Evolutionary conservation across 2,329 filamentous ascomycete species (phyloP).

Genomic region (Waltergamsia citrina): DNA sequence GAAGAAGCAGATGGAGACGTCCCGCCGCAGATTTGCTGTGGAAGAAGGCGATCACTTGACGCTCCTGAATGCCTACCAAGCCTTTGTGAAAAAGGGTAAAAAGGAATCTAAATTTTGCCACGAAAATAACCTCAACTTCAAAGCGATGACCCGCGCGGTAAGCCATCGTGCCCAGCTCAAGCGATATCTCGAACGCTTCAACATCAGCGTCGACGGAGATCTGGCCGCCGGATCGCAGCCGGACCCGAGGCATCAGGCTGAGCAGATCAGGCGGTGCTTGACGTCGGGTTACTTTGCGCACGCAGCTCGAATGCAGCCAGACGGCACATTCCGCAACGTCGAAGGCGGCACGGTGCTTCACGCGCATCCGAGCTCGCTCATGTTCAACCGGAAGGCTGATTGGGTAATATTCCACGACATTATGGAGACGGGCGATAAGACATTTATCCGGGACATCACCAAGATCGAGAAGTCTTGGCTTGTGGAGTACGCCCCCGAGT

Average conservation of each 20-base stretch:
- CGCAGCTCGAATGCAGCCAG: slow-evolving; percentile 85
- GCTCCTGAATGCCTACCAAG: slow-evolving; percentile 84
- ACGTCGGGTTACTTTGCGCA: slow-evolving; percentile 89
- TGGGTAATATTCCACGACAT: slow-evolving; percentile 96
- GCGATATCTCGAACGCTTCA: slow-evolving; percentile 79
- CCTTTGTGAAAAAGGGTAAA: slow-evolving; percentile 73
- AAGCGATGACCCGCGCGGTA: slow-evolving; percentile 70
- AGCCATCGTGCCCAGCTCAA: slow-evolving; percentile 81
- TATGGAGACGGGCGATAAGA: slow-evolving; percentile 81
- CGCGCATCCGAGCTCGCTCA: slow-evolving; percentile 83
- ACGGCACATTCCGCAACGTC: slow-evolving; percentile 84
- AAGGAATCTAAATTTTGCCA: slow-evolving; percentile 83
- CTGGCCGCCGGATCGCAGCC: slow-evolving; percentile 9
- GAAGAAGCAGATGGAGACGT: slow-evolving; percentile 64
- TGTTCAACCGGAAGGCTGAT: slow-evolving; percentile 94
- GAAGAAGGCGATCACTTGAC: slow-evolving; percentile 93
- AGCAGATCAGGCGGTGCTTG: slow-evolving; percentile 75
- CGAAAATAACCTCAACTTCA: slow-evolving; percentile 80
- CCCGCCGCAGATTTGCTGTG: slow-evolving; percentile 73
- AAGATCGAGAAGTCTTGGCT: slow-evolving; percentile 93
- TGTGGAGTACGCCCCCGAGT: slow-evolving; percentile 77
- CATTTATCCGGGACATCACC: slow-evolving; percentile 83
- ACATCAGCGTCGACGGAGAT: slow-evolving; percentile 47
- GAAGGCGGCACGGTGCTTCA: slow-evolving; percentile 68
- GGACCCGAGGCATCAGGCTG: slow-evolving; percentile 35